Evolutionary conservation across 257 asterid genomes (phyloP).

Genomic region (Penstemon barbatus): DNA sequence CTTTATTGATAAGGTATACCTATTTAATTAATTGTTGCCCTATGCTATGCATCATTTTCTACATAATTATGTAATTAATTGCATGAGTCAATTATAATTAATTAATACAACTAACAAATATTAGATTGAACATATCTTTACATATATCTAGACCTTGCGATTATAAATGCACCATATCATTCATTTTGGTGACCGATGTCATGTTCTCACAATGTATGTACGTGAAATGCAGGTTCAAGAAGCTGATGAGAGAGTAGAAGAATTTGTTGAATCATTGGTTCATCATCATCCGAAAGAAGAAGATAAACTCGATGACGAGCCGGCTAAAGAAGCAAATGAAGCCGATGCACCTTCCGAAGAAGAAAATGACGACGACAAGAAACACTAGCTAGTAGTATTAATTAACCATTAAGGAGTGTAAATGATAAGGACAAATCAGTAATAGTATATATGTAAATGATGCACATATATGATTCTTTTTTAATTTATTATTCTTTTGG

Average conservation of each 20-base stretch:
- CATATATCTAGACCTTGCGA: too few species aligned
- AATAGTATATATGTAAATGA: too few species aligned
- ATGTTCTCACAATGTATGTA: background rate
- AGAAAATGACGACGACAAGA: background rate
- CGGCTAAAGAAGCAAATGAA: constrained; percentile 1
- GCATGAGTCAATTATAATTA: background rate
- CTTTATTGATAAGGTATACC: constrained; percentile 48
- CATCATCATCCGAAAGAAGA: constrained; percentile 20
- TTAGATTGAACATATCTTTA: background rate
- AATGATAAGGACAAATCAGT: too few species aligned
- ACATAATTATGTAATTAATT: background rate
- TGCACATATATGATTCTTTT: too few species aligned
- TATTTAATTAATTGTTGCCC: background rate
- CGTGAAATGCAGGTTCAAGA: constrained; percentile 53
- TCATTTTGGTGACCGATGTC: too few species aligned
- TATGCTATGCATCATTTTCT: background rate
- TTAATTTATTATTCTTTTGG: too few species aligned
- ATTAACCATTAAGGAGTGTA: too few species aligned
- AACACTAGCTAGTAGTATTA: too few species aligned
- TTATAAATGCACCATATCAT: too few species aligned
- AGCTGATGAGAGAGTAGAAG: constrained; percentile 41
- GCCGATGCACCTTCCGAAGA: constrained; percentile 12
- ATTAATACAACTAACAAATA: background rate
- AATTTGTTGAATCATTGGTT: constrained; percentile 30
- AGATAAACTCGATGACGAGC: background rate